Conservation (phyloP, 2,329 filamentous ascomycete genomes). For the Colletotrichum tropicale region DNA sequence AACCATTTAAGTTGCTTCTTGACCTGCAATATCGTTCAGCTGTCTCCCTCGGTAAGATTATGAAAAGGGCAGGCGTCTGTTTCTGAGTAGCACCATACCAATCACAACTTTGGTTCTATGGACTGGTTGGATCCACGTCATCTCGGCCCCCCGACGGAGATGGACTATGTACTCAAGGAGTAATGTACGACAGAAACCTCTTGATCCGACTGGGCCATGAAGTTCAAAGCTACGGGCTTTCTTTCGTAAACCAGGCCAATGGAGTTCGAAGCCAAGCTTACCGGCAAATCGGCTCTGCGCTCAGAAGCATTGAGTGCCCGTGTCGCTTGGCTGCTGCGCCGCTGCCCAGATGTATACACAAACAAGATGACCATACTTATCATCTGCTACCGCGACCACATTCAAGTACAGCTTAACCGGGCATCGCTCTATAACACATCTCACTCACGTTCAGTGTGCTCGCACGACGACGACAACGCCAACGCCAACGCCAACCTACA, state of each 20-base stretch:
- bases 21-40: neutral
- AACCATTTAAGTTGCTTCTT: fast-evolving
- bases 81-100: neutral
- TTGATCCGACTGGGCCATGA: neutral
- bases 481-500: neutral
- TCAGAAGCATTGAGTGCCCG: neutral
- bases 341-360: neutral
- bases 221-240: neutral
- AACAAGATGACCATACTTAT: neutral
- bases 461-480: neutral
- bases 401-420: neutral
- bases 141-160: neutral
- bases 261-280: neutral
- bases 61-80: neutral
- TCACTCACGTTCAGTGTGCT: neutral
- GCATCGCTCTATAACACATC: neutral
- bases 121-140: neutral
- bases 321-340: neutral
- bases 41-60: neutral
- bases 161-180: neutral
- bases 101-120: neutral
- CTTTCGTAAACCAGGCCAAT: neutral
- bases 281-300: neutral
- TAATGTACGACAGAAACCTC: neutral
- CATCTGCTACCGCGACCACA: neutral